These are phyloP conservation scores for Leptographium flavum DNA, from an alignment of 2,329 filamentous ascomycete species.

Conservation along the genomic window DNA sequence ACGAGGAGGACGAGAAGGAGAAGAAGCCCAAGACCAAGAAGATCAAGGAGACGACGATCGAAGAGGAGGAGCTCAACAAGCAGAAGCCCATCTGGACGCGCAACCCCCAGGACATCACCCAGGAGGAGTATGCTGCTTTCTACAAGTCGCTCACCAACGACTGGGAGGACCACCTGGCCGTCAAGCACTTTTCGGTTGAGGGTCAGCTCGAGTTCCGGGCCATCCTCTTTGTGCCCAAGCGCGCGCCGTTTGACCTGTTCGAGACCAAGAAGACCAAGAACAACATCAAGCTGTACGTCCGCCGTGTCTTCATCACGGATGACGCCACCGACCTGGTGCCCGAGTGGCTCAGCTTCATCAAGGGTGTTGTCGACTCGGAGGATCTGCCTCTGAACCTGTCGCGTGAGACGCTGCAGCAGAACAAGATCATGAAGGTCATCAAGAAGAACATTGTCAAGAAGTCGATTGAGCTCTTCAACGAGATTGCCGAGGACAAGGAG, in stretches of 20 bases:
- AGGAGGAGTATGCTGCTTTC: conserved; percentile 96
- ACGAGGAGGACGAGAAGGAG: conserved; percentile 71
- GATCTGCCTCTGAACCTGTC: conserved; percentile 98
- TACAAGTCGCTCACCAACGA: conserved; percentile 99
- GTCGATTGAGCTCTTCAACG: conserved; percentile 96
- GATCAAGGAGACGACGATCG: conserved; percentile 95
- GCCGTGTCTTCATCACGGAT: conserved; percentile 99
- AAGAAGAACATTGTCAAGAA: conserved; percentile 99
- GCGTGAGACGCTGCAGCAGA: conserved; percentile 99
- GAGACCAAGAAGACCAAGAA: conserved; percentile 99
- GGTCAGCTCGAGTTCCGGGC: conserved; percentile 99
- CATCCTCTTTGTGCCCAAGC: conserved; percentile 99
- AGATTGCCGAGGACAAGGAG: conserved; percentile 99
- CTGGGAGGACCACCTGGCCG: conserved; percentile 98
- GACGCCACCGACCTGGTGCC: conserved; percentile 98
- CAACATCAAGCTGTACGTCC: conserved; percentile 99
- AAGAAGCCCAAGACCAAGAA: conserved; percentile 99
- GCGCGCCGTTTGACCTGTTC: conserved; percentile 97
- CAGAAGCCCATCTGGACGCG: conserved; percentile 99
- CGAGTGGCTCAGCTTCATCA: conserved; percentile 98
- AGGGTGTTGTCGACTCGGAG: conserved; percentile 99
- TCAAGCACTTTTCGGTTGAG: conserved; percentile 99
- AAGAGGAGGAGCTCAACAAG: conserved; percentile 99
- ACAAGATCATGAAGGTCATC: conserved; percentile 99
- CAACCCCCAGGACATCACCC: conserved; percentile 87